These are phyloP conservation scores for Prunus salicina DNA, from an alignment of 306 rosid genomes.

Conservation along the genomic window DNA sequence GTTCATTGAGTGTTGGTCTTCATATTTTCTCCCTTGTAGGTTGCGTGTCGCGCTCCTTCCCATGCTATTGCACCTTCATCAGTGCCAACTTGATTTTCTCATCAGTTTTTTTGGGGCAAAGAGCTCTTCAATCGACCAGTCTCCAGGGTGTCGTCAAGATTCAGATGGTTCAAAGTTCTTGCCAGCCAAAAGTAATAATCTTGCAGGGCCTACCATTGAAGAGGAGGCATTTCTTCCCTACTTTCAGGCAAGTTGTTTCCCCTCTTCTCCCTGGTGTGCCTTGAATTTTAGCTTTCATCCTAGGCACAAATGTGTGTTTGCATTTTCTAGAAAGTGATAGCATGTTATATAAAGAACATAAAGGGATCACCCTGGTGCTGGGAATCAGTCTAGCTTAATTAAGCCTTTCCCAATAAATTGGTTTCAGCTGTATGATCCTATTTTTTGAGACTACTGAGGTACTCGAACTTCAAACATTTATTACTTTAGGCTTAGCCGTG, in stretches of 20 bases:
- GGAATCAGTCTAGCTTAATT: neutral
- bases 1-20: constrained; percentile 4
- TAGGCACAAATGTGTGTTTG: neutral
- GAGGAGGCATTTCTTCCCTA: constrained; percentile 94
- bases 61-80: constrained; percentile 72
- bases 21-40: constrained; percentile 39
- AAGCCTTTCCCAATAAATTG: neutral
- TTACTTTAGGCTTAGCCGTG: neutral
- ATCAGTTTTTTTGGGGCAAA: constrained; percentile 69
- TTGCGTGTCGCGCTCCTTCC: constrained; percentile 69
- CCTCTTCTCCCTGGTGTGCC: neutral
- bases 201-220: constrained; percentile 38
- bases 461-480: constrained; percentile 1
- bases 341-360: neutral
- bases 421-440: neutral
- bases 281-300: constrained; percentile 18
- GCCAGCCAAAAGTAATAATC: constrained; percentile 32
- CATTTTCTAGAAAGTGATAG: neutral
- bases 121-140: constrained; percentile 46
- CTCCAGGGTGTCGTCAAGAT: constrained; percentile 48
- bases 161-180: constrained; percentile 52
- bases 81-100: constrained; percentile 82
- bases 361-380: neutral
- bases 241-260: constrained; percentile 74
- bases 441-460: neutral